A percentile compares a stretch with the other conserved stretches of the same genome.
phyloP scores from a whole-genome alignment of 441 rosid species.

The Syzygium syzygioides region DNA sequence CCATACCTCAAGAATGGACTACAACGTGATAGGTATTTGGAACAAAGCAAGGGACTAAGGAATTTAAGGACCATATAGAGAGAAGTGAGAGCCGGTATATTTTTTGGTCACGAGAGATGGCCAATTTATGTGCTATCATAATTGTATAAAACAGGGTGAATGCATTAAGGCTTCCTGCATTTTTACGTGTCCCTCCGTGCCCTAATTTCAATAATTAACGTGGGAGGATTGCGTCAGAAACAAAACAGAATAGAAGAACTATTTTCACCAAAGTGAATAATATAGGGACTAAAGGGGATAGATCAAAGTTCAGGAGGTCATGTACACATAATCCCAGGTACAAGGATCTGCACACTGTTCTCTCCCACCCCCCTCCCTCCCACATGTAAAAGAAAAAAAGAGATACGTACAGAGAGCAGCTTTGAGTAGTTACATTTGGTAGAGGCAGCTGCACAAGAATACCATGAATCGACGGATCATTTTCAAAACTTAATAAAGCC shows the following conservation, averaged over 20 bases:
- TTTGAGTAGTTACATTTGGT: slow-evolving; percentile 64
- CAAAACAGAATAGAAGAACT: background rate
- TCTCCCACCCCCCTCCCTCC: background rate
- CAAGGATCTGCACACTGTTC: background rate
- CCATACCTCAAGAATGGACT: background rate
- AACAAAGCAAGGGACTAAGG: background rate
- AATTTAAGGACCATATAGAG: background rate
- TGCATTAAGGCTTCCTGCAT: background rate
- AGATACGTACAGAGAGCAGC: background rate
- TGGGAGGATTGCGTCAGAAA: background rate
- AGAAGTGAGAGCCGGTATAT: background rate
- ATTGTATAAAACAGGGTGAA: background rate
- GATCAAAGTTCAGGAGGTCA: background rate
- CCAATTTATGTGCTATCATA: background rate
- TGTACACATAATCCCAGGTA: background rate
- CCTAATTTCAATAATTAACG: background rate
- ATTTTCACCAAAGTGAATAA: background rate
- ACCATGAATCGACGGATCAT: slow-evolving; percentile 72
- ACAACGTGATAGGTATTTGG: background rate
- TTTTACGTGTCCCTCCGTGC: background rate
- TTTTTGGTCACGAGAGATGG: background rate
- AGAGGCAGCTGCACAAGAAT: slow-evolving; percentile 94
- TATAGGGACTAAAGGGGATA: background rate
- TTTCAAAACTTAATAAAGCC: slow-evolving; percentile 41
- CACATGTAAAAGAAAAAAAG: background rate